Percentiles rank a stretch among this genome's conserved stretches.
These are phyloP conservation scores for Erythrobasidium hasegawianum DNA, from an alignment of 1,284 basidiomycete species.

Conservation along the genomic window DNA sequence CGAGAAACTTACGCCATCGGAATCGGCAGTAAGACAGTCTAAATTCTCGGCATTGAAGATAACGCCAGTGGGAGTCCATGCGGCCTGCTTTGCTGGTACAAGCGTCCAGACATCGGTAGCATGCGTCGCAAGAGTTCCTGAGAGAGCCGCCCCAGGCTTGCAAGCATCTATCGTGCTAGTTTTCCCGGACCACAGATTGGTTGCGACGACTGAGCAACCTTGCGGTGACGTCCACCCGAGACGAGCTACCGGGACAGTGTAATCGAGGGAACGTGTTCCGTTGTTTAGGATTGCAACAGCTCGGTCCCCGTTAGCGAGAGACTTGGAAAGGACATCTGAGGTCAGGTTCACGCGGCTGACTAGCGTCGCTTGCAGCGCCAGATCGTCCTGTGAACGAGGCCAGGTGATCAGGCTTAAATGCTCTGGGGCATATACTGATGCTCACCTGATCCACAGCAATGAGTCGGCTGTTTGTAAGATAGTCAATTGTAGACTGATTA, in stretches of 20 bases:
- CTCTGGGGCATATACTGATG: background rate
- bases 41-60: slow-evolving; percentile 25
- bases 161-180: slow-evolving; percentile 18
- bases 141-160: slow-evolving; percentile 1
- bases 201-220: slow-evolving; percentile 11
- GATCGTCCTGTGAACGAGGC: slow-evolving; percentile 1
- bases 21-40: slow-evolving; percentile 4
- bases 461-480: slow-evolving; percentile 16
- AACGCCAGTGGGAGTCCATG: slow-evolving; percentile 17
- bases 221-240: slow-evolving; percentile 13
- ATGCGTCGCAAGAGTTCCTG: slow-evolving; percentile 7
- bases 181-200: slow-evolving; percentile 13
- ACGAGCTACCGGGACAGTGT: slow-evolving; percentile 12
- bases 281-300: slow-evolving; percentile 25
- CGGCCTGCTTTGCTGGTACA: background rate
- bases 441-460: slow-evolving; percentile 20
- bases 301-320: slow-evolving; percentile 15
- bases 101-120: slow-evolving; percentile 14
- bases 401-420: background rate
- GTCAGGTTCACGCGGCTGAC: background rate
- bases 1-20: background rate
- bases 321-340: slow-evolving; percentile 19
- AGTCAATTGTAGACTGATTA: slow-evolving; percentile 3
- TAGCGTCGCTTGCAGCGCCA: slow-evolving; percentile 11
- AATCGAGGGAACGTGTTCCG: background rate